Evolutionary conservation across 345 rosid genomes (phyloP).

Genomic region (Rhizophora apiculata): DNA sequence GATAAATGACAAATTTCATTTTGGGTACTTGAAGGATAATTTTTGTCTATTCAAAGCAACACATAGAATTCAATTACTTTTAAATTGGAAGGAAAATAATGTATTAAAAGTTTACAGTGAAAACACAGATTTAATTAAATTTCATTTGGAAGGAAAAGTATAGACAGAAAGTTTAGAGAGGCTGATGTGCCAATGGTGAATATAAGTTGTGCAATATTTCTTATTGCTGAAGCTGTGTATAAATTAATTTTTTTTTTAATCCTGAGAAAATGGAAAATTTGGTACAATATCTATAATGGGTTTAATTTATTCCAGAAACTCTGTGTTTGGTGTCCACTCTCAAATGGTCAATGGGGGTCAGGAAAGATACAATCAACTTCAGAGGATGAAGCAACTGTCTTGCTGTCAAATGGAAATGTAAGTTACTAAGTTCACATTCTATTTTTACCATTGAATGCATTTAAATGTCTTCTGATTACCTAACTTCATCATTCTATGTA

Average conservation of each 20-base stretch:
- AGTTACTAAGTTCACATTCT: constrained; percentile 21
- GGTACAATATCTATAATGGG: not conserved
- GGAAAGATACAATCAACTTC: constrained; percentile 74
- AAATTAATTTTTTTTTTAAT: no score
- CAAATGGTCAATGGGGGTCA: constrained; percentile 62
- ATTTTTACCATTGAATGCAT: constrained; percentile 4
- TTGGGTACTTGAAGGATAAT: no score
- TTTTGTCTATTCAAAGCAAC: no score
- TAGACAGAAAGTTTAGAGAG: not conserved
- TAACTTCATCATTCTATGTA: constrained; percentile 24
- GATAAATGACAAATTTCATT: no score
- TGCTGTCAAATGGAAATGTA: constrained; percentile 64
- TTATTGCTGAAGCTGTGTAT: not conserved
- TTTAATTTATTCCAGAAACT: constrained; percentile 54
- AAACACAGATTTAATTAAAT: no score
- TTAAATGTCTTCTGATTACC: constrained; percentile 15
- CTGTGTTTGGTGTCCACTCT: constrained; percentile 69
- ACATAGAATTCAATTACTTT: no score
- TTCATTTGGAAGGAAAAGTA: not conserved
- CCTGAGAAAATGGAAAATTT: not conserved
- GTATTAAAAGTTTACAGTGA: no score
- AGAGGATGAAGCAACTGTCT: constrained; percentile 61
- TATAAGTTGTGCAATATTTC: not conserved
- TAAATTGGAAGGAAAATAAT: no score
- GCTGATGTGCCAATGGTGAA: not conserved